Evolutionary conservation across 352 stramenopile species (phyloP).

Genomic region (Globisporangium mamillatum): DNA sequence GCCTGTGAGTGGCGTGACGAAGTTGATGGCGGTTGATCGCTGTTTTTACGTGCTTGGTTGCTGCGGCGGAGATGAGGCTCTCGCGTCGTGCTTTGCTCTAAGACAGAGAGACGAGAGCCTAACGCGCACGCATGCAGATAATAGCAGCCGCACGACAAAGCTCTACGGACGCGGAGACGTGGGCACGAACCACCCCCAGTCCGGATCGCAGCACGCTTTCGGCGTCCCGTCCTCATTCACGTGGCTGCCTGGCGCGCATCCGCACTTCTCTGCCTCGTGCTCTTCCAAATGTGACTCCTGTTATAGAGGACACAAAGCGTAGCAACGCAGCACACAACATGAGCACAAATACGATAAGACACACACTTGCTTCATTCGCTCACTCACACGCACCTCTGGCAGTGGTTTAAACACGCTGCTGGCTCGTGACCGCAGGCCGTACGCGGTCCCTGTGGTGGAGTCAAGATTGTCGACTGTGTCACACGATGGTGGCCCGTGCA

Average conservation of each 20-base stretch:
- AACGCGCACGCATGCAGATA: neutral
- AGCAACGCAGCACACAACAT: too few species aligned
- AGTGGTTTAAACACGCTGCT: slow-evolving; percentile 42
- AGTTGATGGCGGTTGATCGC: neutral
- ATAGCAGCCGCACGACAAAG: neutral
- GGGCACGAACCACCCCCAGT: slow-evolving; percentile 72
- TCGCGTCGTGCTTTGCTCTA: slow-evolving; percentile 9
- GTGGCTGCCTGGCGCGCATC: slow-evolving; percentile 14
- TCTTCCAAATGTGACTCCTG: slow-evolving; percentile 10
- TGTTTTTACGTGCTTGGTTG: neutral
- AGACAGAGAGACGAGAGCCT: slow-evolving; percentile 6
- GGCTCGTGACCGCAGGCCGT: slow-evolving; percentile 30
- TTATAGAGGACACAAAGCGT: too few species aligned
- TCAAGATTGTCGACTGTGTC: slow-evolving; percentile 30
- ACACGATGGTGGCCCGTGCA: slow-evolving; percentile 16
- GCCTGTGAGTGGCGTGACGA: neutral
- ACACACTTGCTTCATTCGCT: neutral
- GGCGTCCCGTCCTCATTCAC: slow-evolving; percentile 15
- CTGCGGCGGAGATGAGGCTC: neutral
- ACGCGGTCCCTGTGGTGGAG: slow-evolving; percentile 28
- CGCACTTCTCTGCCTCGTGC: slow-evolving; percentile 22
- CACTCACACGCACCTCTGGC: slow-evolving; percentile 24
- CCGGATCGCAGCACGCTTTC: slow-evolving; percentile 42
- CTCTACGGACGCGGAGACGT: slow-evolving; percentile 24
- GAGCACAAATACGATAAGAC: neutral